These are phyloP conservation scores for Begonia fuchsioides DNA, from an alignment of 306 rosid species.

Conservation along the genomic window DNA sequence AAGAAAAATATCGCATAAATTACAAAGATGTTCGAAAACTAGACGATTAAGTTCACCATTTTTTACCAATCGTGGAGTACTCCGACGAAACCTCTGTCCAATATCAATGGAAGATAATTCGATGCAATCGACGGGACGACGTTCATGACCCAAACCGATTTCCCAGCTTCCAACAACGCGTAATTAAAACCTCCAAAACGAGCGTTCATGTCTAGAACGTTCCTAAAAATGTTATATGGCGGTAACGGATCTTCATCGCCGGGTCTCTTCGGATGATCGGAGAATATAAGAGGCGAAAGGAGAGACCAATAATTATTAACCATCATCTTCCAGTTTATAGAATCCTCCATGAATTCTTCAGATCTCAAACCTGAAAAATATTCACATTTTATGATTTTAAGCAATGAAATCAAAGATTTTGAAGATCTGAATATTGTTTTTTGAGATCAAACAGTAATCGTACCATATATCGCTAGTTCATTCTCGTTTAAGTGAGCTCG, in stretches of 20 bases:
- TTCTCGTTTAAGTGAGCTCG: slow-evolving; percentile 40
- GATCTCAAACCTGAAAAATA: slow-evolving; percentile 43
- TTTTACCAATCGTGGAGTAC: slow-evolving; percentile 83
- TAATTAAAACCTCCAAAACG: slow-evolving; percentile 77
- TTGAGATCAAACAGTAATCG: not conserved
- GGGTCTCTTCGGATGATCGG: slow-evolving; percentile 94
- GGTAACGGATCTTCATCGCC: slow-evolving; percentile 93
- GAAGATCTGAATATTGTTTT: not conserved
- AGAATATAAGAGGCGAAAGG: slow-evolving; percentile 76
- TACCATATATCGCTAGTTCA: slow-evolving; percentile 60
- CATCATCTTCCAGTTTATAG: slow-evolving; percentile 44
- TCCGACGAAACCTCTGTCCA: slow-evolving; percentile 80
- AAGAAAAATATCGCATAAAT: not conserved
- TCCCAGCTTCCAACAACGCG: slow-evolving; percentile 61
- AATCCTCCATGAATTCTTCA: slow-evolving; percentile 54
- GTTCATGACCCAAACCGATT: slow-evolving; percentile 95
- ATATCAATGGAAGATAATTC: slow-evolving; percentile 73
- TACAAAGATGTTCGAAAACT: no score
- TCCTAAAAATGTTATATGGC: slow-evolving; percentile 89
- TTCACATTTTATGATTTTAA: not conserved
- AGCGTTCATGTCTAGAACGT: slow-evolving; percentile 93
- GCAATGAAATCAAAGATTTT: not conserved
- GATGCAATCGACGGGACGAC: slow-evolving; percentile 50
- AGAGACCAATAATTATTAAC: slow-evolving; percentile 83
- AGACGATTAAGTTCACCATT: no score